Evolutionary conservation across 352 stramenopile species (phyloP).

Genomic region (Peronospora destructor): DNA sequence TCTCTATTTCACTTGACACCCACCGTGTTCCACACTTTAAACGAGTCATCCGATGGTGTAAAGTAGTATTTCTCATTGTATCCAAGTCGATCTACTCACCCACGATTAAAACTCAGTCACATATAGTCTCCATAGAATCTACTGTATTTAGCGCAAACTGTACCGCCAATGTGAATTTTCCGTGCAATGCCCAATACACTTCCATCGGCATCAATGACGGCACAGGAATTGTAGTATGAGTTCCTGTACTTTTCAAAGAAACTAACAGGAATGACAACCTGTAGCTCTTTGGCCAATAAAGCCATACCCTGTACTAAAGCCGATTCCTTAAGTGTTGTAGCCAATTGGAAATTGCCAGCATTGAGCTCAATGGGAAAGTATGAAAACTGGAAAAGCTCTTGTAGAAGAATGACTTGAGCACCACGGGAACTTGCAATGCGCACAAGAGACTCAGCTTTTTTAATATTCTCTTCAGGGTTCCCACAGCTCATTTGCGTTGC

Average conservation of each 20-base stretch:
- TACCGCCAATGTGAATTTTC: constrained; percentile 88
- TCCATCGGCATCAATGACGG: constrained; percentile 88
- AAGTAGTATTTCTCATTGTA: constrained; percentile 93
- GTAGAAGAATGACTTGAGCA: constrained; percentile 85
- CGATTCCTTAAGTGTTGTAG: constrained; percentile 78
- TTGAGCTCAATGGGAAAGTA: constrained; percentile 91
- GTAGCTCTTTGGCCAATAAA: constrained; percentile 84
- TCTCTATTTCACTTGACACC: background rate
- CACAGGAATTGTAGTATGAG: constrained; percentile 91
- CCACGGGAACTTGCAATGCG: constrained; percentile 82
- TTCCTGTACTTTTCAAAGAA: constrained; percentile 89
- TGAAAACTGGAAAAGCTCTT: constrained; percentile 88
- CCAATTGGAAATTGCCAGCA: constrained; percentile 81
- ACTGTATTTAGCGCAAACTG: background rate
- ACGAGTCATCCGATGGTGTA: constrained; percentile 82
- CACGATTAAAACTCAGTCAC: background rate
- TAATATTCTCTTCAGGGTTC: constrained; percentile 86
- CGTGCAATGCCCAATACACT: constrained; percentile 74
- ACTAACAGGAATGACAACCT: constrained; percentile 87
- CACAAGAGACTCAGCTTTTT: constrained; percentile 85
- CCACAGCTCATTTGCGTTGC: constrained; percentile 85
- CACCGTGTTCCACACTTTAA: constrained; percentile 87
- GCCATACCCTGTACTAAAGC: constrained; percentile 84
- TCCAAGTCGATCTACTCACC: constrained; percentile 68
- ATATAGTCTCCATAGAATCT: too few relatives aligned